A percentile compares a stretch with the other conserved stretches of the same genome.
Evolutionary conservation across 2,329 filamentous ascomycete genomes (phyloP).

Genomic region (Phoma sp.): DNA sequence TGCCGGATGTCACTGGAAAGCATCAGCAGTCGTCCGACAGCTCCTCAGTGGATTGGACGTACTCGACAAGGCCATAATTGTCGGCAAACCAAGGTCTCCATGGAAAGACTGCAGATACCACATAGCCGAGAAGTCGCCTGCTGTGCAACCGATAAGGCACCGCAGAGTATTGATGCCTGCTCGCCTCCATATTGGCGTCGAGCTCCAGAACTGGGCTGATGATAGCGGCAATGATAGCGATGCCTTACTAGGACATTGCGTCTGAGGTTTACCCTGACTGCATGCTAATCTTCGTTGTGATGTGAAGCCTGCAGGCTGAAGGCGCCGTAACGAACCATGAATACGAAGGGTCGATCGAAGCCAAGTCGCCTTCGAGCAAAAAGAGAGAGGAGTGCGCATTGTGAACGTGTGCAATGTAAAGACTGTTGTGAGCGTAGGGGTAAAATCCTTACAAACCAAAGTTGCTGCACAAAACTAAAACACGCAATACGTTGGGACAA

Average conservation of each 20-base stretch:
- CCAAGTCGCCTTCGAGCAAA: background rate
- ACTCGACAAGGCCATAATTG: constrained; percentile 61
- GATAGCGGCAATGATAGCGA: background rate
- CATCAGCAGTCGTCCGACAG: background rate
- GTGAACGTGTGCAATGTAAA: background rate
- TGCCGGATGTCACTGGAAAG: constrained; percentile 58
- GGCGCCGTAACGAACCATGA: background rate
- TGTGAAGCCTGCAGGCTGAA: background rate
- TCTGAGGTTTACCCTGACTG: background rate
- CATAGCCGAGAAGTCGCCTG: constrained; percentile 63
- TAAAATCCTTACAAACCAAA: background rate
- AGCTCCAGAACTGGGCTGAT: constrained; percentile 45
- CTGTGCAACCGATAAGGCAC: constrained; percentile 62
- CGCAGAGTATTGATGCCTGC: constrained; percentile 62
- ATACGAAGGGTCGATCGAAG: background rate
- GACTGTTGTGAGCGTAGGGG: background rate
- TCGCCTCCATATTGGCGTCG: constrained; percentile 55
- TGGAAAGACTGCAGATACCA: constrained; percentile 61
- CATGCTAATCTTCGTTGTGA: constrained; percentile 2
- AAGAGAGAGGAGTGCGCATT: background rate
- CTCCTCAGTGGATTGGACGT: background rate
- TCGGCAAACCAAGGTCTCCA: constrained; percentile 55
- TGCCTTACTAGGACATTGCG: constrained; percentile 8
- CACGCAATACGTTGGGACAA: background rate
- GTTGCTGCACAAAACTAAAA: constrained; percentile 1